Percentiles rank a stretch among this genome's conserved stretches.
Evolutionary conservation across 208 protist genomes (phyloP).

Genomic region (Wallacemonas sp.): DNA sequence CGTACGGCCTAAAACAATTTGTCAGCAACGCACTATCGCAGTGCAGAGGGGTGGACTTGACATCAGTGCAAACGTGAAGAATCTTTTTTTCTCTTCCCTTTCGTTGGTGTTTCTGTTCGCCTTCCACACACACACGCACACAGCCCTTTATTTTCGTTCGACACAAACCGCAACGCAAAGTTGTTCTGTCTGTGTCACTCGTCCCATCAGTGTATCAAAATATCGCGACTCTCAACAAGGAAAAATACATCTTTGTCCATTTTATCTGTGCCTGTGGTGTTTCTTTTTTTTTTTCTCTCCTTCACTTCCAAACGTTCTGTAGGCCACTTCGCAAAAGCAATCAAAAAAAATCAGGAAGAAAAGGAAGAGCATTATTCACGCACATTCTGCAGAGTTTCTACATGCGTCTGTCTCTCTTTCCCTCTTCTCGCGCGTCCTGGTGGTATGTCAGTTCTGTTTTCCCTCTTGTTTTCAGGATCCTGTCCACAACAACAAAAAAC

Average conservation of each 20-base stretch:
- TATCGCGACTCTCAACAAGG: neutral
- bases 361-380: too few relatives aligned
- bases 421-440: neutral
- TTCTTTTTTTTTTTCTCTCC: neutral
- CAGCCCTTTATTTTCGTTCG: neutral
- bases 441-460: neutral
- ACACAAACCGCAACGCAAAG: too few relatives aligned
- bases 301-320: neutral
- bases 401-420: neutral
- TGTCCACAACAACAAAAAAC: neutral
- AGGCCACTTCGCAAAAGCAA: neutral
- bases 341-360: too few relatives aligned
- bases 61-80: neutral
- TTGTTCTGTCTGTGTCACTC: neutral
- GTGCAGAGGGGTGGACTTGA: neutral
- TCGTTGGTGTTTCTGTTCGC: neutral
- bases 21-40: neutral
- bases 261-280: too few relatives aligned
- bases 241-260: neutral
- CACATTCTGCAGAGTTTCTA: neutral
- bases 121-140: neutral
- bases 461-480: neutral
- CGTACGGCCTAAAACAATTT: neutral
- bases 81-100: neutral
- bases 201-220: neutral